phyloP scores from a whole-genome alignment of 768 basidiomycete genomes.

The Cubamyces lactineus region DNA sequence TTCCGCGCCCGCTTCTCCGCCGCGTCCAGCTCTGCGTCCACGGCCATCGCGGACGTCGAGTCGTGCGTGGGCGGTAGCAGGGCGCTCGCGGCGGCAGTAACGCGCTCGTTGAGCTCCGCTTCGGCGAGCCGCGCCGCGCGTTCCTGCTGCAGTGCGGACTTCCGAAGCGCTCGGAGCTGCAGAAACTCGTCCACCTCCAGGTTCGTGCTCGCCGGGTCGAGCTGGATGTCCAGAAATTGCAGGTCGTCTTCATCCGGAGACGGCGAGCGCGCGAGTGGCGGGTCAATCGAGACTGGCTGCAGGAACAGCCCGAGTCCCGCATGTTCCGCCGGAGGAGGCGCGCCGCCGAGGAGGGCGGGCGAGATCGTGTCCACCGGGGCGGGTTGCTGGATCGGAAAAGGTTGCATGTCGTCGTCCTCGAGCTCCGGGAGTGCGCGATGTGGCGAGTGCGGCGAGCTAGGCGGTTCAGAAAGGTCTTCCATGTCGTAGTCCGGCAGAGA shows the following conservation, averaged over 20 bases:
- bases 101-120: conserved; percentile 34
- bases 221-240: conserved; percentile 32
- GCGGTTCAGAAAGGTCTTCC: too few species aligned
- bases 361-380: too few species aligned
- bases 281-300: too few species aligned
- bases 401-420: too few species aligned
- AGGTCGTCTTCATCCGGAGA: conserved; percentile 34
- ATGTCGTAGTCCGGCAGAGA: too few species aligned
- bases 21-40: conserved; percentile 34
- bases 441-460: too few species aligned
- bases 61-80: conserved; percentile 38
- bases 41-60: conserved; percentile 35
- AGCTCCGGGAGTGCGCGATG: too few species aligned
- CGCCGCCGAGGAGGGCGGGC: too few species aligned
- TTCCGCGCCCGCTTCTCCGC: conserved; percentile 30
- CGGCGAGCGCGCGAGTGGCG: conserved; percentile 31
- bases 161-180: conserved; percentile 26
- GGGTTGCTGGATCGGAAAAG: too few species aligned
- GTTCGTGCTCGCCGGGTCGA: conserved; percentile 25
- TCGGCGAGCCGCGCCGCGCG: conserved; percentile 29
- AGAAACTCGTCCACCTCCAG: conserved; percentile 32
- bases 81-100: conserved; percentile 30
- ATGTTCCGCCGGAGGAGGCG: too few species aligned
- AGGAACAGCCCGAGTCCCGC: too few species aligned
- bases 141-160: conserved; percentile 27